Evolutionary conservation across 179 eudicot species (phyloP).

Genomic region (Silene vulgaris): DNA sequence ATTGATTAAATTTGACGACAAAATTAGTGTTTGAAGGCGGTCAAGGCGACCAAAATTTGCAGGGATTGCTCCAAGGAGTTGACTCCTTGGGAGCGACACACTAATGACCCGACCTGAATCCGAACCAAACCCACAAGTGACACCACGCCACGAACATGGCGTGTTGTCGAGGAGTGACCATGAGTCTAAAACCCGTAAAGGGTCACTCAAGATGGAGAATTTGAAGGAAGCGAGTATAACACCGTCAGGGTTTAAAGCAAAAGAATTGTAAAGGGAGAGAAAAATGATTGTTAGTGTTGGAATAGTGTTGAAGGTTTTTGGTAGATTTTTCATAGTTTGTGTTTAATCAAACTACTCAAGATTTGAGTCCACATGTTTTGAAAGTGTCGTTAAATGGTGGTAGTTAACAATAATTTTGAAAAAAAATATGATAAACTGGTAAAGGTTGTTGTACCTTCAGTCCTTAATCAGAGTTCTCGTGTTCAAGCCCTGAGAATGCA

Average conservation of each 20-base stretch:
- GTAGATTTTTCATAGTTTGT: slow-evolving; percentile 5
- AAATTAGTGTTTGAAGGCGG: slow-evolving; percentile 40
- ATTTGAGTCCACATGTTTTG: slow-evolving; percentile 12
- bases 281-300: neutral
- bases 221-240: slow-evolving; percentile 62
- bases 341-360: neutral
- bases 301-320: neutral
- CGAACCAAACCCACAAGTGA: slow-evolving; percentile 29
- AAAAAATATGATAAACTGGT: too few relatives aligned
- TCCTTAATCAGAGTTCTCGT: too few relatives aligned
- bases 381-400: neutral
- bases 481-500: too few relatives aligned
- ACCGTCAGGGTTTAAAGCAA: slow-evolving; percentile 50
- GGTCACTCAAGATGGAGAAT: slow-evolving; percentile 48
- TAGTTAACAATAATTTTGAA: neutral
- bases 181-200: slow-evolving; percentile 39
- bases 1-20: slow-evolving; percentile 65
- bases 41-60: slow-evolving; percentile 54
- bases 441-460: too few relatives aligned
- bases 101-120: slow-evolving; percentile 37
- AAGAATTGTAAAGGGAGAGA: neutral
- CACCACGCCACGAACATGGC: slow-evolving; percentile 82
- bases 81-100: slow-evolving; percentile 51
- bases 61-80: slow-evolving; percentile 52
- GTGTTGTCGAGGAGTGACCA: slow-evolving; percentile 51